These are phyloP conservation scores for Dothideomycetidae sp. DNA, from an alignment of 2,329 filamentous ascomycete genomes.

Conservation along the genomic window DNA sequence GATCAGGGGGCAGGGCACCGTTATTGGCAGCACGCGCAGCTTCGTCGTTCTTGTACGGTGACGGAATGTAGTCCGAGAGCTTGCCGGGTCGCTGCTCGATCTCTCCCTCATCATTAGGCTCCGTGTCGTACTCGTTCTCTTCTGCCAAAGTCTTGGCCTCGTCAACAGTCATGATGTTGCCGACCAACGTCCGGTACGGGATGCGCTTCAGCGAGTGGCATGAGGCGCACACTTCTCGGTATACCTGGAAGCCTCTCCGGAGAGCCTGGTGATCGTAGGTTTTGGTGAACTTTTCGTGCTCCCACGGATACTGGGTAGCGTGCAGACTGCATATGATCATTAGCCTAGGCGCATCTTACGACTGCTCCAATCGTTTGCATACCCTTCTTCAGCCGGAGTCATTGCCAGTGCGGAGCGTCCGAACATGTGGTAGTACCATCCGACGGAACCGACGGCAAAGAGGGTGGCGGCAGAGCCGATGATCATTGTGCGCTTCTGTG, in stretches of 20 bases:
- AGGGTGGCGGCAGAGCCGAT: constrained; percentile 76
- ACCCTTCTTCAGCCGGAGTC: constrained; percentile 97
- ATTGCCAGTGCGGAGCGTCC: constrained; percentile 75
- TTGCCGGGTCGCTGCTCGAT: constrained; percentile 98
- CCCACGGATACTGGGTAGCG: constrained; percentile 85
- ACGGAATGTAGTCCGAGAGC: constrained; percentile 90
- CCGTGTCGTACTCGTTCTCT: constrained; percentile 95
- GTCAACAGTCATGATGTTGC: constrained; percentile 83
- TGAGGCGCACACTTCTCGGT: constrained; percentile 92
- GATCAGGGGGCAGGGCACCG: constrained; percentile 91
- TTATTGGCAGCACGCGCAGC: constrained; percentile 96
- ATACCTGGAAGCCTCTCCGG: constrained; percentile 98
- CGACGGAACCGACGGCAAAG: constrained; percentile 74
- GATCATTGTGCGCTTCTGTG: constrained; percentile 70
- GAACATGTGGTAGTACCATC: constrained; percentile 96
- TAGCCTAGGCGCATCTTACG: background rate
- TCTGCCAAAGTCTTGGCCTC: constrained; percentile 96
- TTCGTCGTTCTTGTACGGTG: constrained; percentile 98
- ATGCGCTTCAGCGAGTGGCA: constrained; percentile 95
- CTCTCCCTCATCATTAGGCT: constrained; percentile 95
- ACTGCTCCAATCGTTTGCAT: constrained; percentile 38
- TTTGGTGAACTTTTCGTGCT: constrained; percentile 80
- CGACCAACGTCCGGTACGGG: constrained; percentile 84
- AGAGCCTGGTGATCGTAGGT: constrained; percentile 97
- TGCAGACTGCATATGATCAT: constrained; percentile 53